Conservation (phyloP, 768 basidiomycete species). For the Porphyrellus cyaneotinctus region DNA sequence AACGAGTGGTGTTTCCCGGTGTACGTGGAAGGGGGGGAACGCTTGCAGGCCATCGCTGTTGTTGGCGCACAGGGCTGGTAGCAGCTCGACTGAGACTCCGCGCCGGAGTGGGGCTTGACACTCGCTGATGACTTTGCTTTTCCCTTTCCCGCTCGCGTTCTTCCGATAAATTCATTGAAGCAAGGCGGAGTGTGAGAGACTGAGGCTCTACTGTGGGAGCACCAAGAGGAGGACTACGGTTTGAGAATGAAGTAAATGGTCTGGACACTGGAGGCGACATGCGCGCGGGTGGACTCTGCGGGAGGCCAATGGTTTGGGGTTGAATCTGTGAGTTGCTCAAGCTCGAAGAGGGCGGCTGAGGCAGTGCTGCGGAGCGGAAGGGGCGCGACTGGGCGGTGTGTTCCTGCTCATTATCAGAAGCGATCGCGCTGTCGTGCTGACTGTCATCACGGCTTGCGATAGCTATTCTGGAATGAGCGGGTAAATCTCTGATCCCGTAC, state of each 20-base stretch:
- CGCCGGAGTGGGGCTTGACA: not conserved
- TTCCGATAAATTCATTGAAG: constrained; percentile 24
- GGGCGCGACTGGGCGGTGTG: constrained; percentile 7
- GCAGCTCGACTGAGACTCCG: constrained; percentile 16
- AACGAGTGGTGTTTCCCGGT: constrained; percentile 14
- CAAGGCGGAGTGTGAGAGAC: constrained; percentile 34
- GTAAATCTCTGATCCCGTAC: constrained; percentile 44
- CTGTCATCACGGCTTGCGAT: constrained; percentile 17
- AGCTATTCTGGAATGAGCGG: constrained; percentile 28
- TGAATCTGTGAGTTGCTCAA: constrained; percentile 1
- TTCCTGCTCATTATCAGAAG: not conserved
- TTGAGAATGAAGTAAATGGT: constrained; percentile 6
- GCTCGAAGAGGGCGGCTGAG: constrained; percentile 15
- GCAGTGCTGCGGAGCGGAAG: constrained; percentile 22
- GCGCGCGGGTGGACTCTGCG: constrained; percentile 8
- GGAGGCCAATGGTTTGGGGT: not conserved
- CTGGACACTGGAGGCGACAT: constrained; percentile 7
- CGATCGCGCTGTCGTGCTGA: not conserved
- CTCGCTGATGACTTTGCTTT: constrained; percentile 7
- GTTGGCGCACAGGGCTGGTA: constrained; percentile 17
- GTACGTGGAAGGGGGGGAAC: constrained; percentile 30
- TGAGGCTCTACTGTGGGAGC: constrained; percentile 13
- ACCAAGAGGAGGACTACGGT: constrained; percentile 2
- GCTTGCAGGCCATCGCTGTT: constrained; percentile 19
- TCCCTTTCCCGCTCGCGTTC: constrained; percentile 19